These are phyloP conservation scores for Dactylonectria estremocensis DNA, from an alignment of 2,329 filamentous ascomycete species.

Conservation along the genomic window DNA sequence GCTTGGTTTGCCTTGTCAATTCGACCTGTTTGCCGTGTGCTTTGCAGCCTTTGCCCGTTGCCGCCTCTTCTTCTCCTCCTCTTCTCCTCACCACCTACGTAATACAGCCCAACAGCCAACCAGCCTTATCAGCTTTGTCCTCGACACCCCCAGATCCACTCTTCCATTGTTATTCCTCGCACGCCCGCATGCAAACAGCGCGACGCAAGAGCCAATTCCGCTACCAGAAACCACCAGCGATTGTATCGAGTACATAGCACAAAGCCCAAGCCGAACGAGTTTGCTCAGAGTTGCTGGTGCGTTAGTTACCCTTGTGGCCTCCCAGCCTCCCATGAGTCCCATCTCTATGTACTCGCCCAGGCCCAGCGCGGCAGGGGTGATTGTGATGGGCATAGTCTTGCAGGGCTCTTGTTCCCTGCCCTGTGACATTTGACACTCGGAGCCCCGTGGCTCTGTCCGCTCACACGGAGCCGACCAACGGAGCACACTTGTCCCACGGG, in stretches of 20 bases:
- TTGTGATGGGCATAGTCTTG: constrained; percentile 32
- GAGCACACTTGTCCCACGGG: constrained; percentile 12
- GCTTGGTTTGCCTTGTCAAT: constrained; percentile 13
- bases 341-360: constrained; percentile 3
- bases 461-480: constrained; percentile 30
- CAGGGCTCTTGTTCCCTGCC: constrained; percentile 34
- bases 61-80: too few species aligned
- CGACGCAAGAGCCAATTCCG: constrained; percentile 7
- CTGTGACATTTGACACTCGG: constrained; percentile 31
- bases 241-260: constrained; percentile 4
- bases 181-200: constrained; percentile 17
- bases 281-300: constrained; percentile 14
- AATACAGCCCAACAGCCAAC: constrained; percentile 20
- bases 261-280: constrained; percentile 6
- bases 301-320: not conserved
- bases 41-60: not conserved
- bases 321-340: constrained; percentile 15
- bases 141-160: constrained; percentile 12
- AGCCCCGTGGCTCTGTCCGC: constrained; percentile 21
- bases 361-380: constrained; percentile 27
- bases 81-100: constrained; percentile 27
- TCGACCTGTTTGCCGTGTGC: constrained; percentile 11
- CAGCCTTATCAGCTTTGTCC: constrained; percentile 22
- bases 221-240: constrained; percentile 7
- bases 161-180: not conserved